Conservation (phyloP, 768 basidiomycete genomes). For the Termitomyces eurrhizus region DNA sequence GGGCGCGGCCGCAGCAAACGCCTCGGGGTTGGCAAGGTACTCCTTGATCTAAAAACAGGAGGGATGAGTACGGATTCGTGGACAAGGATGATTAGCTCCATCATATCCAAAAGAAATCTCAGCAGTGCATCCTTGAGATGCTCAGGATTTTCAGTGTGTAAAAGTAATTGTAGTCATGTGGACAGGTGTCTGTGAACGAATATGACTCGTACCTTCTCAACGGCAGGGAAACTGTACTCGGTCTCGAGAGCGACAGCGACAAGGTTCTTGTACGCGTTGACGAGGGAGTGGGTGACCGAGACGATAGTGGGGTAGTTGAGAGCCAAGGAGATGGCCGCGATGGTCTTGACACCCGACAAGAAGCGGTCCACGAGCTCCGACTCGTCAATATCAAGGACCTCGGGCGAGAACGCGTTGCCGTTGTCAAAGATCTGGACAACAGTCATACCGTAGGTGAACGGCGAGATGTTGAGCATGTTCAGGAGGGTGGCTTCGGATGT, state of each 20-base stretch:
- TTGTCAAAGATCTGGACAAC: slow-evolving; percentile 95
- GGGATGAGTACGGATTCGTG: slow-evolving; percentile 13
- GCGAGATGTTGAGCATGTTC: slow-evolving; percentile 99
- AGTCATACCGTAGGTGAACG: slow-evolving; percentile 99
- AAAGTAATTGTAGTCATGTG: slow-evolving; percentile 31
- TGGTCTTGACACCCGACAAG: slow-evolving; percentile 89
- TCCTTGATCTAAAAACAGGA: slow-evolving; percentile 72
- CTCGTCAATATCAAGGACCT: slow-evolving; percentile 92
- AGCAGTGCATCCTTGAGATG: slow-evolving; percentile 39
- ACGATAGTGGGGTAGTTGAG: slow-evolving; percentile 95
- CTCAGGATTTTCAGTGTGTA: slow-evolving; percentile 89
- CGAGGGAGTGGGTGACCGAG: slow-evolving; percentile 90
- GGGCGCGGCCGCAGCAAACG: slow-evolving; percentile 84
- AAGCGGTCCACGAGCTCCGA: slow-evolving; percentile 88
- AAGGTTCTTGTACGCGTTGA: slow-evolving; percentile 99
- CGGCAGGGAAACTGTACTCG: slow-evolving; percentile 91
- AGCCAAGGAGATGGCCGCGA: slow-evolving; percentile 94
- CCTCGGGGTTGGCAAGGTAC: slow-evolving; percentile 96
- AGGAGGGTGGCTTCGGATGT: slow-evolving; percentile 95
- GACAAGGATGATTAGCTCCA: slow-evolving; percentile 19
- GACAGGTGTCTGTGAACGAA: slow-evolving; percentile 10
- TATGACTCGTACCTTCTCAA: slow-evolving; percentile 70
- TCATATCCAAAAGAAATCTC: slow-evolving; percentile 23
- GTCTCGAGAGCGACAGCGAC: slow-evolving; percentile 85
- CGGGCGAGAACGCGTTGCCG: slow-evolving; percentile 87